Base-by-base conservation (phyloP, 2,329 filamentous ascomycete species). In the Nothopassalora personata region DNA sequence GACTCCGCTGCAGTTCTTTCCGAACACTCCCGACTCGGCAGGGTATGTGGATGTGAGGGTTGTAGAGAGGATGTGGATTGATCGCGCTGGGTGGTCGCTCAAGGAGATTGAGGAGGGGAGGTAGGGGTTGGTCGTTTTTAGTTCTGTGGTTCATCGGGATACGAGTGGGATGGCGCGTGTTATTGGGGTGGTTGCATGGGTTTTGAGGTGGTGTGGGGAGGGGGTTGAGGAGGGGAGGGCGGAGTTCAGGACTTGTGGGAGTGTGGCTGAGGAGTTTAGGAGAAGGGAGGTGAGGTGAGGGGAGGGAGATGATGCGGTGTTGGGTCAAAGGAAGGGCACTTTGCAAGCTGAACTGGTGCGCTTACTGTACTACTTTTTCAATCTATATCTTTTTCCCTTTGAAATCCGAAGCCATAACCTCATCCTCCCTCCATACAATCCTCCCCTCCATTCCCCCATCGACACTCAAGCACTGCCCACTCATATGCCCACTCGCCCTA, bases 101-200 rank as follows among this genome's bases (percentile, higher is more conserved):
- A 60, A 36, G 27, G 43, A 56, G 53, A 30, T 43, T 15, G 33
- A 45, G 52, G 69, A 76, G 64, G 59, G 55, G 47, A 60, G 64
- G 13, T 63, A 65, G 13, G 70, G 74, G 1, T 67, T 68, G 68
- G 73, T 76, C 31, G 70, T 83, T 0, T 83, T 83, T 54, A 78
- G 79, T 18, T 67, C 84, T 18, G 71, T 84, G 2, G 68, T 84
- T 66, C 82, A 84, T 71, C 82, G 82, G 0, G 82, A 84, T 71
- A 84, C 80, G 3, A 83, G 79, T 66, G 83, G 83, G 0, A 83
- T 84, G 80, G 81, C 82, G 50, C 83, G 85, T 74, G 77, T 86
- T 1, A 80, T 84, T 65, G 81, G 81, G 0, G 83, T 83, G 81
- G 64, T 83, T 19, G 77, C 81, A 67, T 74, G 80, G 51, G 76